Evolutionary conservation across 768 basidiomycete genomes (phyloP).

Genomic region (Tulasnella sp.): DNA sequence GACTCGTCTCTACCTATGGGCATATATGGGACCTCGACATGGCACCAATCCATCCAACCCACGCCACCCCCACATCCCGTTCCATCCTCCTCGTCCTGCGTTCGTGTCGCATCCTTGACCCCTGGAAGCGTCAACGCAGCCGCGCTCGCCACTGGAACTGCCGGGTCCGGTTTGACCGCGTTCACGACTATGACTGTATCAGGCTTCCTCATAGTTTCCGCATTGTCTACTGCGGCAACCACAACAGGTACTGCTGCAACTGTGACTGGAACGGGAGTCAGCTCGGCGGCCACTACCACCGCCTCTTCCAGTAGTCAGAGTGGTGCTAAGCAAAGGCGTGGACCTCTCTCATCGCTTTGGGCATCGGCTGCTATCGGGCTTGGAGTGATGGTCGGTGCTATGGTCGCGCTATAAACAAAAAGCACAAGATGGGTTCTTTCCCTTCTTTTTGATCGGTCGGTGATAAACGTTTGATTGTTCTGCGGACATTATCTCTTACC

Average conservation of each 20-base stretch:
- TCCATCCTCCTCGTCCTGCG: constrained; percentile 20
- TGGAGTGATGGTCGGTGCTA: neutral
- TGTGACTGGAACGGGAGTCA: neutral
- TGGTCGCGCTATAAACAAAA: neutral
- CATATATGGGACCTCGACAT: constrained; percentile 55
- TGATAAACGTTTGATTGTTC: too few species aligned
- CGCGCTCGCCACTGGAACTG: neutral
- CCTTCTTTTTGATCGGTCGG: too few species aligned
- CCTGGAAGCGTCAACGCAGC: constrained; percentile 1
- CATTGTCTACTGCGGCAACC: neutral
- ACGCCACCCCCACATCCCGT: constrained; percentile 49
- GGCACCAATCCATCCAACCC: constrained; percentile 47
- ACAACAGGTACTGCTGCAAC: neutral
- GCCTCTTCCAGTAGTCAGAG: neutral
- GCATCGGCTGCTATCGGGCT: neutral
- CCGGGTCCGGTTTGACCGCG: neutral
- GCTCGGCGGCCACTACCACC: neutral
- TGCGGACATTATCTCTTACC: too few species aligned
- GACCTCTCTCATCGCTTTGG: neutral
- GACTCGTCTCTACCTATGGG: constrained; percentile 43
- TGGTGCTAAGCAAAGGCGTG: neutral
- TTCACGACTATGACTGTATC: neutral
- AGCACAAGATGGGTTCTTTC: too few species aligned
- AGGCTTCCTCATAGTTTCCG: neutral
- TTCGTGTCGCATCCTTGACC: constrained; percentile 17